A percentile compares a stretch with the other conserved stretches of the same genome.
phyloP scores from a whole-genome alignment of 1,284 basidiomycete genomes.

The Testicularia cyperi region DNA sequence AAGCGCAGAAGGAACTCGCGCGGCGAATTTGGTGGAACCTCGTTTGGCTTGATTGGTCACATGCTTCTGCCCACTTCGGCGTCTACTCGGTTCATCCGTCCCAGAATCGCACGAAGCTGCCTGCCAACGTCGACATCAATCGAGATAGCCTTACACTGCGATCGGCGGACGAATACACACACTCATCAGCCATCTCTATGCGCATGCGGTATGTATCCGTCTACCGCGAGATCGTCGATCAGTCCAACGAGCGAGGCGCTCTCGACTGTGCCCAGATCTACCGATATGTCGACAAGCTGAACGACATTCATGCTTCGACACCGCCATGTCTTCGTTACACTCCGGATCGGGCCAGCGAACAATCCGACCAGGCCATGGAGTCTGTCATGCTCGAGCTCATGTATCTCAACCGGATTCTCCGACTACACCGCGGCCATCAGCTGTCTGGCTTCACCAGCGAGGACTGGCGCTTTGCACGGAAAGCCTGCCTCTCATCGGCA shows the following conservation, averaged over 20 bases:
- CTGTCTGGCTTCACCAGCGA: constrained; percentile 42
- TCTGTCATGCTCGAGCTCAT: constrained; percentile 51
- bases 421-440: constrained; percentile 53
- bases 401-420: constrained; percentile 53
- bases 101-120: constrained; percentile 49
- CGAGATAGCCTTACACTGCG: constrained; percentile 30
- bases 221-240: constrained; percentile 36
- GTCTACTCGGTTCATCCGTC: constrained; percentile 47
- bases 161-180: constrained; percentile 32
- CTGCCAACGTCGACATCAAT: constrained; percentile 49
- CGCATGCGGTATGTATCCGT: constrained; percentile 35
- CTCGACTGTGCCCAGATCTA: constrained; percentile 29
- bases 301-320: constrained; percentile 45
- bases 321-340: constrained; percentile 44
- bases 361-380: constrained; percentile 42
- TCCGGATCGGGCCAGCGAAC: constrained; percentile 41
- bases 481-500: constrained; percentile 31
- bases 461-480: constrained; percentile 38
- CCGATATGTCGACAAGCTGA: constrained; percentile 30
- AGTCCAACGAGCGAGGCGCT: constrained; percentile 17
- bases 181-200: constrained; percentile 33
- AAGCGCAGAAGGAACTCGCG: constrained; percentile 46
- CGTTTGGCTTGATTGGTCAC: constrained; percentile 51
- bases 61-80: constrained; percentile 49
- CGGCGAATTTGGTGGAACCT: constrained; percentile 57